phyloP scores from a whole-genome alignment of 108 stramenopile species.

The Cyclotella distinguenda region DNA sequence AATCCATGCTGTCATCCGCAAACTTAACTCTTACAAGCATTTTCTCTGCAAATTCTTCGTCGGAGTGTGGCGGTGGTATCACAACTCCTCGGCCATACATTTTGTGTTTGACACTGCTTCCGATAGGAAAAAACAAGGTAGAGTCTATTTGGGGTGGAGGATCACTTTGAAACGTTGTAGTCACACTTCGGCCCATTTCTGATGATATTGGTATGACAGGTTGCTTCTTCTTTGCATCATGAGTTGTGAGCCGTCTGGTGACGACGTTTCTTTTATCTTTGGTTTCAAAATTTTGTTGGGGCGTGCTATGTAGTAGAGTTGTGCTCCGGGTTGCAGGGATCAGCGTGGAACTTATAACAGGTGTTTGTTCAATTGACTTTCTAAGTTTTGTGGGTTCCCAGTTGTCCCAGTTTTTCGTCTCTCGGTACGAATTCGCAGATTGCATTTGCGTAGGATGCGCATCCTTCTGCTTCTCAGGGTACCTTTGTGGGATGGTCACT shows the following conservation, averaged over 20 bases:
- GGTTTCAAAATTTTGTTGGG: background rate
- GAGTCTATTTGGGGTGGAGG: conserved; percentile 54
- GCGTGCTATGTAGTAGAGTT: background rate
- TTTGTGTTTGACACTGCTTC: conserved; percentile 58
- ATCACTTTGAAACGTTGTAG: conserved; percentile 3
- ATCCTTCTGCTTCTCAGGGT: too few relatives aligned
- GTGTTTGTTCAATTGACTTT: conserved; percentile 6
- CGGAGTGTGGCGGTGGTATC: conserved; percentile 47
- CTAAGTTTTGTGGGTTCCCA: conserved; percentile 24
- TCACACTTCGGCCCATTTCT: background rate
- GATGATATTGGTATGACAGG: conserved; percentile 3
- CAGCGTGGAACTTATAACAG: background rate
- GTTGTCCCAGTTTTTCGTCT: conserved; percentile 27
- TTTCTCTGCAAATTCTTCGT: conserved; percentile 38
- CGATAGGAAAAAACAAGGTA: conserved; percentile 75
- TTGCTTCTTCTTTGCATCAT: background rate
- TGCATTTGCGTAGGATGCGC: too few relatives aligned
- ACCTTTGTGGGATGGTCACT: too few relatives aligned
- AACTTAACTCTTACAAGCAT: conserved; percentile 46
- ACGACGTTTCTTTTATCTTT: background rate
- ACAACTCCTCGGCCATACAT: conserved; percentile 66
- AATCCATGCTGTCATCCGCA: conserved; percentile 8
- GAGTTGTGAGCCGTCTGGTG: background rate
- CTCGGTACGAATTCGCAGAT: conserved; percentile 4
- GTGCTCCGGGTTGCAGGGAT: background rate